Conservation (phyloP, 2,329 filamentous ascomycete species). For the Penicillium sp. region DNA sequence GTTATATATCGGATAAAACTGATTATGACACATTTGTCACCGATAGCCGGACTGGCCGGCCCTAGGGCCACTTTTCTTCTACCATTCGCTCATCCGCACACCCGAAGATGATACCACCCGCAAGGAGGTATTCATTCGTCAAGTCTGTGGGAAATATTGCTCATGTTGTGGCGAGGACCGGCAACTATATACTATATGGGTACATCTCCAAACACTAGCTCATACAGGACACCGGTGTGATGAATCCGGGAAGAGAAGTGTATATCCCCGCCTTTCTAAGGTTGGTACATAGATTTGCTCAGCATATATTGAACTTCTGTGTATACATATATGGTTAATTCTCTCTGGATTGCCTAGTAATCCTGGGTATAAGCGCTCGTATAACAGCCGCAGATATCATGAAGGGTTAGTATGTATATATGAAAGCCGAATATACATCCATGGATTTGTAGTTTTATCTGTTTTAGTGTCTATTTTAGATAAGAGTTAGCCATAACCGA, state of each 20-base stretch:
- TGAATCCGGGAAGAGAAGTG: background rate
- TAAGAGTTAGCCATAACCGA: background rate
- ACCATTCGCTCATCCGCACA: background rate
- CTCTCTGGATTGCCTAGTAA: no score
- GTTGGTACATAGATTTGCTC: background rate
- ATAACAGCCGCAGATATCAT: background rate
- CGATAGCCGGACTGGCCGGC: background rate
- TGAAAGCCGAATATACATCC: background rate
- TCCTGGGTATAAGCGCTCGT: background rate
- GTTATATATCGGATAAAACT: background rate
- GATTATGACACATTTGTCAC: background rate
- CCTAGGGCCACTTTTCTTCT: background rate
- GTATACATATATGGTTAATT: background rate
- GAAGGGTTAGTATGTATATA: background rate
- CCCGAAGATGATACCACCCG: background rate
- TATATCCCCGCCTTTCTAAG: background rate
- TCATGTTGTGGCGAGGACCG: background rate
- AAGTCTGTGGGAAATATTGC: background rate
- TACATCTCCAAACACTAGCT: background rate
- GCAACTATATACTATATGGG: background rate
- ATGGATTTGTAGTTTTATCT: background rate
- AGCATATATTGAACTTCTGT: background rate
- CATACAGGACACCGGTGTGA: background rate
- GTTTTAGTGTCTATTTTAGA: background rate
- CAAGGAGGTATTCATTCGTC: background rate